Base-by-base conservation (phyloP, 371 early-diverging fungal species). In the Mucor mucedo region DNA sequence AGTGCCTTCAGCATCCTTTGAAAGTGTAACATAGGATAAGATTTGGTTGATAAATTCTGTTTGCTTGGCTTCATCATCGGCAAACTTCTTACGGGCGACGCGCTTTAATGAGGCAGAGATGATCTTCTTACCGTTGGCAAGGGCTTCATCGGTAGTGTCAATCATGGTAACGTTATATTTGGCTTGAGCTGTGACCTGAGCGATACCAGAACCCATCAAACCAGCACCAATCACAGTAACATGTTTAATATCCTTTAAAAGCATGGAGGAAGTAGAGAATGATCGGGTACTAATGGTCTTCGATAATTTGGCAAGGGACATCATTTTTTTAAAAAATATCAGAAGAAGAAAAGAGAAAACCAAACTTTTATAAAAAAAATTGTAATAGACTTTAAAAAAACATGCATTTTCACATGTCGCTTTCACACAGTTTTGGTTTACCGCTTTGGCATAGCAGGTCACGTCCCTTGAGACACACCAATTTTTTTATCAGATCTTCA, bases 121-220 rank as follows among this genome's bases (percentile, higher is more conserved):
- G 71, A 93, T 94, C 32, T 77, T 81, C 60, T 86, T 76, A 45
- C 96, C 95, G 62, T 93, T 93, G 50, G 83, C 79, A 48, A 95
- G 70, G 4, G 89, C 88, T 16, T 84, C 87, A 16, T 84, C 80
- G 62, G 77, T 85, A 41, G 93, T 82, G 70, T 96, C 97, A 16
- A 95, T 93, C 86, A 98, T 87, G 14, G 92, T 93, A 35, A 97
- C 98, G 29, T 84, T 73, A 78, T 87, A 90, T 49, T 86, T 83
- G 62, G 87, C 75, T 69, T 90, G 91, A 13, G 97, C 97, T 8
- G 95, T 92, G 0, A 96, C 95, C 68, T 97, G 97, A n/a, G 85
- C 95, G 62, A 96, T 95, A 59, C 97, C 96, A 5, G 96, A 90
- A 41, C 98, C 98, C 98, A 98, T 98, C 55, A 96, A 83, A 52